Base-by-base conservation (phyloP, 495 filamentous ascomycete genomes). In the Penicillium paxilli region DNA sequence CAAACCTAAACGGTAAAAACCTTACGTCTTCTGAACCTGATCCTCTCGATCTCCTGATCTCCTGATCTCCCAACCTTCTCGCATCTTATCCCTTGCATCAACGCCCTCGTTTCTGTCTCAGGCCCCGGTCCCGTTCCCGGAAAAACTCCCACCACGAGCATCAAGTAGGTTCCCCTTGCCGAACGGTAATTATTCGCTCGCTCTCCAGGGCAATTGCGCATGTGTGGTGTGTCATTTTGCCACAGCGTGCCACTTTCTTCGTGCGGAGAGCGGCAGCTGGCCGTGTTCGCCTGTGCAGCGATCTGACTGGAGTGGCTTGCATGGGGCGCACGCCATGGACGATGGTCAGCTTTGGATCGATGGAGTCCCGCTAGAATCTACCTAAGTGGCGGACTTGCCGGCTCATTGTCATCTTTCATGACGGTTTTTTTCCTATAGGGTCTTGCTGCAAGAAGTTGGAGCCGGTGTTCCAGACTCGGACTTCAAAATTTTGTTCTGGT, bases 291-390 rank as follows among this genome's bases (percentile, higher is more conserved):
- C 35, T 64, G 52, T 52, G 44, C 55, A 33, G 49, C 33, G 42
- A 57, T 66, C 32, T 66, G 35, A 66, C 54, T 64, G 63, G 60
- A 54, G 57, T 66, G 63, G 63, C 57, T 40, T 49, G 48, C 51
- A 54, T 30, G 40, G 7, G 51, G 22, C 35, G 60, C 33, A 35
- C 50, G 57, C 60, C 57, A 61, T 54, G 32, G 9, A 42, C 26
- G 22, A 51, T 58, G 24, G 22, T 22, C 9, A 26, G 47, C 54
- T 55, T 42, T 60, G 45, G 57, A 59, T 20, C n/a, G 20, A 21
- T 7, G 4, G n/a, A 5, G 17, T 20, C 40, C 19, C 40, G 21
- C n/a, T 42, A 12, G 20, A n/a, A 23, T 11, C 4, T 6, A 20
- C 40, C 9, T 23, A 9, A 21, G 40, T 42, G 40, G 40, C 21